phyloP scores from a whole-genome alignment of 2,329 filamentous ascomycete species.

The Elsinoe perseae region DNA sequence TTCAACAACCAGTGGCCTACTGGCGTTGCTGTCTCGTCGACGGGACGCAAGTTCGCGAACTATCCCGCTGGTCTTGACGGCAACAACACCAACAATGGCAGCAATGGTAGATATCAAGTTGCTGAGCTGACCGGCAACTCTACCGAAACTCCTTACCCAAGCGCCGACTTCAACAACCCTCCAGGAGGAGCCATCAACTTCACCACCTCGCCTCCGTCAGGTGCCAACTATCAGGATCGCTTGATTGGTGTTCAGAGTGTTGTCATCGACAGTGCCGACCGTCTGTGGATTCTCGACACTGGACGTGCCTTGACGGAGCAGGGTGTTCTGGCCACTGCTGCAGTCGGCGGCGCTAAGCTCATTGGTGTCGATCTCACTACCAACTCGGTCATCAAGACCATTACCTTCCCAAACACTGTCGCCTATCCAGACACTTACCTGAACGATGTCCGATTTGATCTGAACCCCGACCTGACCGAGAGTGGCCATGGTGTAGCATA shows the following conservation, averaged over 20 bases:
- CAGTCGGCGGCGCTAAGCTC: constrained; percentile 45
- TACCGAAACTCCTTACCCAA: constrained; percentile 40
- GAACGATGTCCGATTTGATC: constrained; percentile 49
- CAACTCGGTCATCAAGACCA: constrained; percentile 43
- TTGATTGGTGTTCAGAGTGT: constrained; percentile 47
- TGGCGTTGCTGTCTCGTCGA: constrained; percentile 45
- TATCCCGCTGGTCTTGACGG: constrained; percentile 44
- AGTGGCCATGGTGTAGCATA: constrained; percentile 44
- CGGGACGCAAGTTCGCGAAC: constrained; percentile 46
- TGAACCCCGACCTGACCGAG: constrained; percentile 35
- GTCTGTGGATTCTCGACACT: constrained; percentile 49
- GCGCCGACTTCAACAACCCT: constrained; percentile 40
- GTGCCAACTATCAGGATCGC: constrained; percentile 42
- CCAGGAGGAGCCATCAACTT: constrained; percentile 46
- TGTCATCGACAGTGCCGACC: constrained; percentile 44
- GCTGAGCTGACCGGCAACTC: constrained; percentile 39
- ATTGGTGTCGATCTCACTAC: constrained; percentile 41
- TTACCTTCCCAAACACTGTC: constrained; percentile 42
- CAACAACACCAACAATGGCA: constrained; percentile 39
- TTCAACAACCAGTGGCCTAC: constrained; percentile 47
- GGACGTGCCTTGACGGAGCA: constrained; percentile 39
- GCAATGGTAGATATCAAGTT: constrained; percentile 41
- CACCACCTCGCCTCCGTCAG: constrained; percentile 39
- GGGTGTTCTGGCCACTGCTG: constrained; percentile 38
- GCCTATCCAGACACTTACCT: constrained; percentile 44